These are phyloP conservation scores for Hypoxylon fuscum DNA, from an alignment of 495 filamentous ascomycete species.

Conservation along the genomic window DNA sequence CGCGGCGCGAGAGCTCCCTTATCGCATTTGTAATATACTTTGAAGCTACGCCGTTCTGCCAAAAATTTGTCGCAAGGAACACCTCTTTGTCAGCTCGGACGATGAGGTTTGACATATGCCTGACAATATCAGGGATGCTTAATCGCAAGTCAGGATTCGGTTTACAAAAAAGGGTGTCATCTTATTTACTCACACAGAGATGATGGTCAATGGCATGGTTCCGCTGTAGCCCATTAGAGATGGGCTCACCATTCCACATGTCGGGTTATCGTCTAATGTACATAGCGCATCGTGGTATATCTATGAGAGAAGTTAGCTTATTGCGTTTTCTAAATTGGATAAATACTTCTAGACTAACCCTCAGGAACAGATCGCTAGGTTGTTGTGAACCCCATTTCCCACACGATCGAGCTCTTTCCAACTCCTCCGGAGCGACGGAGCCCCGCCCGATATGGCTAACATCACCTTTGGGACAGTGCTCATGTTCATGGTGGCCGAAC, in stretches of 20 bases:
- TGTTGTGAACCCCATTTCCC: constrained; percentile 72
- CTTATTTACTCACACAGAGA: constrained; percentile 60
- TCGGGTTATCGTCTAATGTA: constrained; percentile 64
- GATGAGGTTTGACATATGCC: constrained; percentile 80
- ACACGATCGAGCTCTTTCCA: constrained; percentile 64
- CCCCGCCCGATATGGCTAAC: constrained; percentile 36
- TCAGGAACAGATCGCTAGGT: constrained; percentile 74
- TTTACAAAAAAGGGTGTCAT: background rate
- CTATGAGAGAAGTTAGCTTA: constrained; percentile 45
- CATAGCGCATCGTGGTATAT: constrained; percentile 73
- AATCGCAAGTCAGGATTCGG: constrained; percentile 2
- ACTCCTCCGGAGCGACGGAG: constrained; percentile 48
- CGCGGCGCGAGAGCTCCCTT: constrained; percentile 70
- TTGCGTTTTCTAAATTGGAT: background rate
- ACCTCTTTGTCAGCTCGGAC: constrained; percentile 75
- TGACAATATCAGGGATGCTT: constrained; percentile 71
- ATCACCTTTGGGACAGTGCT: constrained; percentile 27
- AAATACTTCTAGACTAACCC: constrained; percentile 46
- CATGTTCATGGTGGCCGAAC: constrained; percentile 49
- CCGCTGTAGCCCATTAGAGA: constrained; percentile 75
- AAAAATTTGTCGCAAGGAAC: constrained; percentile 78
- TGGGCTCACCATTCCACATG: constrained; percentile 70
- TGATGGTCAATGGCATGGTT: constrained; percentile 71
- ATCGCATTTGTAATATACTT: constrained; percentile 73
- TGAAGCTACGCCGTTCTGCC: constrained; percentile 73